Conservation (phyloP, 2,329 filamentous ascomycete species). For the Nemania abortiva region DNA sequence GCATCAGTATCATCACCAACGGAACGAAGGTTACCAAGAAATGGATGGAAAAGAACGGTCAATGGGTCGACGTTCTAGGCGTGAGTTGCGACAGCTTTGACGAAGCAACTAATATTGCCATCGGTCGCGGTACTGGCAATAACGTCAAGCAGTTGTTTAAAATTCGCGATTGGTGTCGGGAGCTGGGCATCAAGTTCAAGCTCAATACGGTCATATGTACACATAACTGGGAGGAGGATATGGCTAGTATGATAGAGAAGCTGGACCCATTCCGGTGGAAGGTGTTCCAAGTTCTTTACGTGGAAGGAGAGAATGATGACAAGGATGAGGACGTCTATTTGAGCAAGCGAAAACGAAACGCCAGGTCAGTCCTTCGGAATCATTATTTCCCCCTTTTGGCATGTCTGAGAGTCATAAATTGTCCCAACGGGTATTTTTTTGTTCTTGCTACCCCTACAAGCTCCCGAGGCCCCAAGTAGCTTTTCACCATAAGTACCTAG, state of each 20-base stretch:
- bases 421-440: too few species aligned
- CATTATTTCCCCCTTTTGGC: too few species aligned
- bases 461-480: too few species aligned
- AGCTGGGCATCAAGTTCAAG: conserved; percentile 66
- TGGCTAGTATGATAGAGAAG: conserved; percentile 54
- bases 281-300: conserved; percentile 66
- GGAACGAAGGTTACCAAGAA: conserved; percentile 60
- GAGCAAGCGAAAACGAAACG: conserved; percentile 53
- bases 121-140: conserved; percentile 63
- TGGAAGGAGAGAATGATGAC: conserved; percentile 65
- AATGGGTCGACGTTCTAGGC: conserved; percentile 66
- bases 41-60: conserved; percentile 58
- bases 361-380: too few species aligned
- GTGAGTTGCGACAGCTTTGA: conserved; percentile 68
- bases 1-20: conserved; percentile 66
- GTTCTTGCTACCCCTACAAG: too few species aligned
- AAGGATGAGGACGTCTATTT: conserved; percentile 48
- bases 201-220: conserved; percentile 66
- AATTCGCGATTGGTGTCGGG: conserved; percentile 59
- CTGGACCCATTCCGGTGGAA: conserved; percentile 67
- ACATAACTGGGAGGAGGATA: conserved; percentile 64
- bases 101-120: conserved; percentile 61
- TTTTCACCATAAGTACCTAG: too few species aligned
- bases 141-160: conserved; percentile 59
- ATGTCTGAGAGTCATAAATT: too few species aligned